A percentile compares a stretch with the other conserved stretches of the same genome.
Conservation (phyloP, 1,284 basidiomycete species). For the Grifola frondosa region DNA sequence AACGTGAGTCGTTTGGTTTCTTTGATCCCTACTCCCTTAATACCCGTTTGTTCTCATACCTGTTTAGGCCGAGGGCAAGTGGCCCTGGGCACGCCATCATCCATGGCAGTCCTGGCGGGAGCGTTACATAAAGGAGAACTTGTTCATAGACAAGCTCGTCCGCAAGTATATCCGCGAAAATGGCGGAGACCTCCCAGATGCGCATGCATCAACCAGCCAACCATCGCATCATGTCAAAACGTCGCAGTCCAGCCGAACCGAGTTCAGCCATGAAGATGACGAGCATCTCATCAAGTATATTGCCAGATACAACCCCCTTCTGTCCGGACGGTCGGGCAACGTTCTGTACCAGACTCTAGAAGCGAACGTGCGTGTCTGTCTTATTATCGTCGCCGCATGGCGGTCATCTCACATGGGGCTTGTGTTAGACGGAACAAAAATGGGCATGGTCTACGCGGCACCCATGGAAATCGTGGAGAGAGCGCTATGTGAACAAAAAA, state of each 20-base stretch:
- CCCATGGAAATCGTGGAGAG: slow-evolving; percentile 76
- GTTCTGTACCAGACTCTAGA: slow-evolving; percentile 57
- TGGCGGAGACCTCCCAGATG: slow-evolving; percentile 7
- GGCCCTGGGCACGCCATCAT: slow-evolving; percentile 46
- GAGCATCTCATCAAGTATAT: slow-evolving; percentile 65
- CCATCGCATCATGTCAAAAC: neutral
- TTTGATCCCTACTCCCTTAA: neutral
- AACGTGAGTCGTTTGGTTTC: slow-evolving; percentile 23
- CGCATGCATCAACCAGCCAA: neutral
- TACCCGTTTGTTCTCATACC: neutral
- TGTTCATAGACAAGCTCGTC: slow-evolving; percentile 43
- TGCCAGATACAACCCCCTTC: no score
- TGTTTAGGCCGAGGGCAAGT: slow-evolving; percentile 20
- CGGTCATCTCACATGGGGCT: neutral
- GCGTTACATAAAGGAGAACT: slow-evolving; percentile 44
- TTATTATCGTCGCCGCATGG: neutral
- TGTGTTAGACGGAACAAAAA: no score
- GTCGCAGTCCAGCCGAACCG: no score
- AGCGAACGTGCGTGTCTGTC: slow-evolving; percentile 8
- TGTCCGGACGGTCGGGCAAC: no score
- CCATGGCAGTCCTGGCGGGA: slow-evolving; percentile 56
- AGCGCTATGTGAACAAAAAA: slow-evolving; percentile 71
- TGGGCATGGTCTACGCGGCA: slow-evolving; percentile 65
- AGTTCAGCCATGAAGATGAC: slow-evolving; percentile 70
- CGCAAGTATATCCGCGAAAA: slow-evolving; percentile 32